These are phyloP conservation scores for Dothiorella sarmentorum DNA, from an alignment of 2,329 filamentous ascomycete species.

Conservation along the genomic window DNA sequence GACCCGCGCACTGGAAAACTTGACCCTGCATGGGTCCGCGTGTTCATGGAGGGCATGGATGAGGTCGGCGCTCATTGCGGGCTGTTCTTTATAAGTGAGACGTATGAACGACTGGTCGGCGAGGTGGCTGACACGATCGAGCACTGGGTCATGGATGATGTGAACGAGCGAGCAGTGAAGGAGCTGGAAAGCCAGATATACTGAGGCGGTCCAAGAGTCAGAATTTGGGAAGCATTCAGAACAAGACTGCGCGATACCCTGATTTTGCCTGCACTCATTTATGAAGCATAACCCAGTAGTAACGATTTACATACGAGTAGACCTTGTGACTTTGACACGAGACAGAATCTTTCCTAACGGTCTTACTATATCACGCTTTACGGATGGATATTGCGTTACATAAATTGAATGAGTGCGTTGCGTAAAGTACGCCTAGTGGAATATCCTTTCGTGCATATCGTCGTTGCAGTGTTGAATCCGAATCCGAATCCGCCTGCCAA, in stretches of 20 bases:
- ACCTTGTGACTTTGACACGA: background rate
- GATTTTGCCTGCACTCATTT: background rate
- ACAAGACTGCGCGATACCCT: constrained; percentile 5
- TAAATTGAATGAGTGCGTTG: too few relatives aligned
- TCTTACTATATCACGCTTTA: background rate
- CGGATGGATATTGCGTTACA: background rate
- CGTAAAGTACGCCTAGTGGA: too few relatives aligned
- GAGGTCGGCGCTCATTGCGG: constrained; percentile 83
- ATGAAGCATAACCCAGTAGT: background rate
- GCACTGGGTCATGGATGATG: constrained; percentile 66
- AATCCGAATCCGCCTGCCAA: too few relatives aligned
- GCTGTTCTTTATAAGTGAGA: constrained; percentile 69
- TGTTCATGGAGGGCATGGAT: constrained; percentile 80
- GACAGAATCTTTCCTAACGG: background rate
- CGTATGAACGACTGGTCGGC: constrained; percentile 74
- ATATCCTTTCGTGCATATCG: background rate
- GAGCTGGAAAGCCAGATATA: constrained; percentile 7
- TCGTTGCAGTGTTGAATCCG: too few relatives aligned
- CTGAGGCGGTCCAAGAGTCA: background rate
- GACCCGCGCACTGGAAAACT: constrained; percentile 29
- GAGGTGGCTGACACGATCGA: constrained; percentile 66
- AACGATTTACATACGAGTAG: background rate
- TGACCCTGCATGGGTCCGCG: constrained; percentile 71
- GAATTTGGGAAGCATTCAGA: too few relatives aligned
- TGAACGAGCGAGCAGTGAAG: constrained; percentile 5